Evolutionary conservation across 352 stramenopile species (phyloP), one percentile per base, ranked within the genome.

Genomic region (Globisporangium spinosum): DNA sequence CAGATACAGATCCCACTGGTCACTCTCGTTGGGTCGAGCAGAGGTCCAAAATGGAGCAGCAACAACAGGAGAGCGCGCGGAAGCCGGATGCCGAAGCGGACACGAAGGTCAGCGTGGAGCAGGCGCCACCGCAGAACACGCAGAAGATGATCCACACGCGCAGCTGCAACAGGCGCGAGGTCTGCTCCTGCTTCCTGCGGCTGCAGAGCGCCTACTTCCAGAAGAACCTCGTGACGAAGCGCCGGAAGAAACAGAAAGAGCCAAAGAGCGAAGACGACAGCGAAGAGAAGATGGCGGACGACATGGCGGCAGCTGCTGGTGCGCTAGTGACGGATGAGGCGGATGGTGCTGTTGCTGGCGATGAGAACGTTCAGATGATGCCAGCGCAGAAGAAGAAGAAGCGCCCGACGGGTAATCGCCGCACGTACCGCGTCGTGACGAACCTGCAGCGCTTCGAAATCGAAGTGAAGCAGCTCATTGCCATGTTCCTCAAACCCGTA

Each of bases 131-230:
- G 12, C 40, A 58, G 27, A 22, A 40, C 10, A 66, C 60, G 29
- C 47, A 66, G 29, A 58, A 58, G 35, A 66, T 70, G 65, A 70
- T 70, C 58, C 84, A 93, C 68, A 91, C 81, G 60, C 82, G 87
- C 5, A 70, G 74, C 64, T 94, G 87, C 70, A 87, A 93, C 65
- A 70, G 76, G 0, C 83, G 85, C 51, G 64, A 83, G 49, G 29
- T 89, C 15, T 94, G 87, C 69, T 90, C 82, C 12, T 94, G 87
- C 47, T 73, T 82, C 55, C 32, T 93, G 68, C 83, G 85, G 45
- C 56, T 87, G 17, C 81, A 91, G 64, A 92, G 84, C 72, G 72
- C 71, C 2, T 84, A 81, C 55, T 93, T 92, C 69, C 87, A 86
- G 22, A 85, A 80, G 62, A 85, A 89, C 32, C 66, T 94, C 63